These are phyloP conservation scores for Ustilago xerochloae DNA, from an alignment of 1,284 basidiomycete species.

Conservation along the genomic window DNA sequence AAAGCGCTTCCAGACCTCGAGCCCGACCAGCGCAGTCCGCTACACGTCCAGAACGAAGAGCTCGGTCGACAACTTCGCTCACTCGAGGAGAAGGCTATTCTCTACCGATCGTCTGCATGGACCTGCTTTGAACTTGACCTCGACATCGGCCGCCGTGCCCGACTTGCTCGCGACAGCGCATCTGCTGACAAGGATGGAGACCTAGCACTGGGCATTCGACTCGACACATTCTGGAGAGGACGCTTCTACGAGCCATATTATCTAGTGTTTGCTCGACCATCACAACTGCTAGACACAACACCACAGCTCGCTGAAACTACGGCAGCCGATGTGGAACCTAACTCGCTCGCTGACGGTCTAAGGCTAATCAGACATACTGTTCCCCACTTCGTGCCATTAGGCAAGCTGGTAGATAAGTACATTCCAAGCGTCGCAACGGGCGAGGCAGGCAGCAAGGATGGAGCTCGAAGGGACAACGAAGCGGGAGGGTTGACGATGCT, in stretches of 20 bases:
- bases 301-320: slow-evolving; percentile 28
- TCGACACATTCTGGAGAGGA: slow-evolving; percentile 52
- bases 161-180: slow-evolving; percentile 15
- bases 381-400: slow-evolving; percentile 56
- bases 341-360: slow-evolving; percentile 21
- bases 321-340: slow-evolving; percentile 17
- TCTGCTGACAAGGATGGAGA: slow-evolving; percentile 35
- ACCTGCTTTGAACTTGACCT: slow-evolving; percentile 57
- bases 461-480: slow-evolving; percentile 19
- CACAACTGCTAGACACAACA: slow-evolving; percentile 35
- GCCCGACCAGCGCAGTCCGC: background rate
- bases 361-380: slow-evolving; percentile 52
- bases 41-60: slow-evolving; percentile 25
- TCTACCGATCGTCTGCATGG: slow-evolving; percentile 51
- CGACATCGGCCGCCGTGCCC: slow-evolving; percentile 51
- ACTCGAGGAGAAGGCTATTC: slow-evolving; percentile 47
- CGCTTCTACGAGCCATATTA: slow-evolving; percentile 56
- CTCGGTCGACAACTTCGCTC: slow-evolving; percentile 25
- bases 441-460: slow-evolving; percentile 17
- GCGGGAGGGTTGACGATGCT: slow-evolving; percentile 47
- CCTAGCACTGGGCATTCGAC: slow-evolving; percentile 47
- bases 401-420: slow-evolving; percentile 42
- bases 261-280: slow-evolving; percentile 47
- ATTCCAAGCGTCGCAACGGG: slow-evolving; percentile 30
- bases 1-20: slow-evolving; percentile 16